Base-by-base conservation (phyloP, 2,329 filamentous ascomycete genomes). In the Hyphodiscus sp. region DNA sequence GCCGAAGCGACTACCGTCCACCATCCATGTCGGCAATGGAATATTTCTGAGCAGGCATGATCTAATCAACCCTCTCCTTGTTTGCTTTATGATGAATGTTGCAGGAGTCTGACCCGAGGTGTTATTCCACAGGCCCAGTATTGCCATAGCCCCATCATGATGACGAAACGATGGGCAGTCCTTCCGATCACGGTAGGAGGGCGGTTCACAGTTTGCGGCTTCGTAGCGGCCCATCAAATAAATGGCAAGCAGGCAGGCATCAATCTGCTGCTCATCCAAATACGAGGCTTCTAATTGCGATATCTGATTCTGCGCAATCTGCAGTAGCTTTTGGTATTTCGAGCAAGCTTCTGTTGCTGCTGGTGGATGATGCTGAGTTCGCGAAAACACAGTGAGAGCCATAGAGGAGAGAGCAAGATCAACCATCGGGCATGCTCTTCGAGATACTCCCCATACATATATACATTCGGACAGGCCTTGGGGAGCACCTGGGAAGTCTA, bases 71-170 rank as follows among this genome's bases (percentile, higher is more conserved):
- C 59, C 64, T 6, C 67, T 53, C 52, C 68, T 63, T 1, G 63
- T 59, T 20, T 65, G 53, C 44, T 65, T 67, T 41, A 69, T 59
- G 26, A 68, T 59, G 42, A 52, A 45, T 13, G 64, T 59, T 29
- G 57, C 51, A 19, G 53, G 45, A 6, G 46, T 46, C 6, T 45
- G 29, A 19, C 47, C 41, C 1, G 55, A 41, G 4, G 51, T 50
- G 11, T 66, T 57, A 15, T 59, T 60, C 67, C 67, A 69, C 16
- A 59, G 41, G 45, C 64, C 67, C 45, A 69, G 45, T 26, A 68
- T 59, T 10, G 64, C 64, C 44, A 65, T 47, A 10, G 64, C 64
- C 16, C 67, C 67, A 57, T 65, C 60, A 53, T 67, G 61, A 58
- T 68, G 67, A 16, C 23, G 23, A 26, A 26, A 26, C 4, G 23